Conservation (phyloP, 192 early-diverging fungal species). For the Spinellus fusiger region DNA sequence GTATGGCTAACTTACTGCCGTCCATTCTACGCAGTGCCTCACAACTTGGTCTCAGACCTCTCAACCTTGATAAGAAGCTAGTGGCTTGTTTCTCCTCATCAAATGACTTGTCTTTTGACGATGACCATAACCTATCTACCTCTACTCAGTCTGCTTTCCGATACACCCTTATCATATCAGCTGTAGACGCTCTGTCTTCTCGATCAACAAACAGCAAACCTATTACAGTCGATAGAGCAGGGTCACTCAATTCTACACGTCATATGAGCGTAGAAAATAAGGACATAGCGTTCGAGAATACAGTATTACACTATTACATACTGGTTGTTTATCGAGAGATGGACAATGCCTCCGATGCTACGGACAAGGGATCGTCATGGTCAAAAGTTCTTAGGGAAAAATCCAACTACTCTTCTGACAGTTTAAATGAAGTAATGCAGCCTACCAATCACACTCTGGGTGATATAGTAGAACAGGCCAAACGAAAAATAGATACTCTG, state of each 20-base stretch:
- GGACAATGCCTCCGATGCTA: background rate
- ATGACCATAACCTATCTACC: background rate
- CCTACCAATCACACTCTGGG: slow-evolving; percentile 11
- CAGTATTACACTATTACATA: slow-evolving; percentile 21
- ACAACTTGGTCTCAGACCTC: slow-evolving; percentile 27
- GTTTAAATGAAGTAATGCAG: slow-evolving; percentile 15
- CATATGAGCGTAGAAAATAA: background rate
- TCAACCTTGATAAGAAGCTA: slow-evolving; percentile 31
- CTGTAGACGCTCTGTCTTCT: background rate
- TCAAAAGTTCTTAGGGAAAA: slow-evolving; percentile 12
- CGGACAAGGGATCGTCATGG: slow-evolving; percentile 3
- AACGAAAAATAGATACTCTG: slow-evolving; percentile 7
- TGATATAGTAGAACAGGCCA: slow-evolving; percentile 19
- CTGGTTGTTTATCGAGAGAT: slow-evolving; percentile 16
- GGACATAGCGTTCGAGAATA: background rate
- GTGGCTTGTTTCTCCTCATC: slow-evolving; percentile 38
- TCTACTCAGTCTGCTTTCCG: slow-evolving; percentile 2
- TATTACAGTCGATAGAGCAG: background rate
- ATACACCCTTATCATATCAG: slow-evolving; percentile 11
- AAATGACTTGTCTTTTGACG: slow-evolving; percentile 19
- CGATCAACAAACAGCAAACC: background rate
- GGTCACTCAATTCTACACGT: background rate
- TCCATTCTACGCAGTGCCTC: slow-evolving; percentile 11
- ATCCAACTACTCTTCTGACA: slow-evolving; percentile 5
- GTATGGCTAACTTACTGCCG: slow-evolving; percentile 2